Evolutionary conservation across 805 yeast genomes (phyloP).

Genomic region (Suhomyces sp.): DNA sequence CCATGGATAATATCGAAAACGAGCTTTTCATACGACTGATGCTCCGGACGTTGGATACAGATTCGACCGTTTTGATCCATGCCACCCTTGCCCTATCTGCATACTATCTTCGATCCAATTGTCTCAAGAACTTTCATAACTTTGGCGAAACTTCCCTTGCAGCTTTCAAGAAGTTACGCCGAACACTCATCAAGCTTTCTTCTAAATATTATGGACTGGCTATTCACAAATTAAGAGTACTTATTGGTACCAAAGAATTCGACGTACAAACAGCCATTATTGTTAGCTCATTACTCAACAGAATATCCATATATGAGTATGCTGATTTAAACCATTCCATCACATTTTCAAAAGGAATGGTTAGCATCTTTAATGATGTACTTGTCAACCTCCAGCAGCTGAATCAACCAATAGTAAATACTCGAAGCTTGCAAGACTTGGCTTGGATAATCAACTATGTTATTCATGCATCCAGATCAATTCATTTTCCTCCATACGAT

Average conservation of each 20-base stretch:
- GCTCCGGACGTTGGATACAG: neutral
- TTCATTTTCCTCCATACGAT: slow-evolving; percentile 8
- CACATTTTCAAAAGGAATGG: slow-evolving; percentile 23
- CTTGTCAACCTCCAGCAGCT: slow-evolving; percentile 2
- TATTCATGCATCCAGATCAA: slow-evolving; percentile 15
- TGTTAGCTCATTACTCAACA: slow-evolving; percentile 20
- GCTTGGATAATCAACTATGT: slow-evolving; percentile 14
- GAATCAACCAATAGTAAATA: neutral
- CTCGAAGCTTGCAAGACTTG: slow-evolving; percentile 2
- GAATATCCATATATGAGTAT: slow-evolving; percentile 21
- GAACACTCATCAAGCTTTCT: slow-evolving; percentile 5
- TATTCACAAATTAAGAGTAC: slow-evolving; percentile 8
- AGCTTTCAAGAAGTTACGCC: slow-evolving; percentile 5
- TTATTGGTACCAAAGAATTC: slow-evolving; percentile 7
- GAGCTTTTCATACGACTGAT: slow-evolving; percentile 2
- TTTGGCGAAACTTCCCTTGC: neutral
- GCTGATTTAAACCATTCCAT: slow-evolving; percentile 15
- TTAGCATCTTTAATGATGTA: slow-evolving; percentile 17
- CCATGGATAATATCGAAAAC: slow-evolving; percentile 11
- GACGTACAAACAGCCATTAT: slow-evolving; percentile 18
- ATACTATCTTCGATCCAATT: slow-evolving; percentile 11
- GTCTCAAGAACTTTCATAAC: slow-evolving; percentile 3
- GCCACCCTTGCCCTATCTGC: slow-evolving; percentile 9
- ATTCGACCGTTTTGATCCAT: slow-evolving; percentile 6
- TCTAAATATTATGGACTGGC: slow-evolving; percentile 15